phyloP scores from a whole-genome alignment of 2,329 filamentous ascomycete genomes.

The Neopestalotiopsis sp. region DNA sequence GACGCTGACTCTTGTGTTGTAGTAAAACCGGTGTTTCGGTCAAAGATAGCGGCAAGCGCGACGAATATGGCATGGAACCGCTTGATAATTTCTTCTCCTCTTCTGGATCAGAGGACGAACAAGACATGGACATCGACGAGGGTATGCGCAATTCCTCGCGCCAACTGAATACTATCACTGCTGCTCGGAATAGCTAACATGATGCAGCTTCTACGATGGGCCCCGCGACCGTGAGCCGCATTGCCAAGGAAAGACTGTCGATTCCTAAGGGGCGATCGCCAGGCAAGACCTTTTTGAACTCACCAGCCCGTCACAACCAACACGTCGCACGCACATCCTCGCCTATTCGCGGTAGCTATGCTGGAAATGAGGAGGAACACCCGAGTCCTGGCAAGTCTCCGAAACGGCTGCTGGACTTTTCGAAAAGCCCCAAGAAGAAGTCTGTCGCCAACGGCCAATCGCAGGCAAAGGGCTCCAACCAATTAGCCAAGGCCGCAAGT shows the following conservation, averaged over 20 bases:
- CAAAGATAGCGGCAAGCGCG: conserved; percentile 78
- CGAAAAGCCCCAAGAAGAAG: conserved; percentile 29
- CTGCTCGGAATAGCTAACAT: conserved; percentile 27
- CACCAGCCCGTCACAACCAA: conserved; percentile 67
- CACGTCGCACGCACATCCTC: conserved; percentile 61
- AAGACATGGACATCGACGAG: conserved; percentile 60
- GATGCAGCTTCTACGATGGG: conserved; percentile 56
- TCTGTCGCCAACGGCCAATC: conserved; percentile 27
- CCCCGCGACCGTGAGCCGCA: conserved; percentile 56
- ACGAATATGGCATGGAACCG: conserved; percentile 91
- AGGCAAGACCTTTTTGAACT: conserved; percentile 64
- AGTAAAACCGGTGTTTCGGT: conserved; percentile 92
- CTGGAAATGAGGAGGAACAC: conserved; percentile 36
- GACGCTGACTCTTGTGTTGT: not conserved
- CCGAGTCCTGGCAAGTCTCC: conserved; percentile 45
- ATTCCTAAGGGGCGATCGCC: conserved; percentile 62
- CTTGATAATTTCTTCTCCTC: conserved; percentile 86
- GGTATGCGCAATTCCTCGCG: conserved; percentile 43
- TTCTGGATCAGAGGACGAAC: conserved; percentile 38
- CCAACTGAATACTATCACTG: no score
- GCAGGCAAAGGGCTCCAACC: conserved; percentile 32
- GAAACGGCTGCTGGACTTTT: conserved; percentile 62
- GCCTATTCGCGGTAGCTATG: conserved; percentile 46
- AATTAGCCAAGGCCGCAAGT: conserved; percentile 14
- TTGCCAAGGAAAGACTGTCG: conserved; percentile 52